Conservation (phyloP, 306 rosid species). For the Casuarina glauca region DNA sequence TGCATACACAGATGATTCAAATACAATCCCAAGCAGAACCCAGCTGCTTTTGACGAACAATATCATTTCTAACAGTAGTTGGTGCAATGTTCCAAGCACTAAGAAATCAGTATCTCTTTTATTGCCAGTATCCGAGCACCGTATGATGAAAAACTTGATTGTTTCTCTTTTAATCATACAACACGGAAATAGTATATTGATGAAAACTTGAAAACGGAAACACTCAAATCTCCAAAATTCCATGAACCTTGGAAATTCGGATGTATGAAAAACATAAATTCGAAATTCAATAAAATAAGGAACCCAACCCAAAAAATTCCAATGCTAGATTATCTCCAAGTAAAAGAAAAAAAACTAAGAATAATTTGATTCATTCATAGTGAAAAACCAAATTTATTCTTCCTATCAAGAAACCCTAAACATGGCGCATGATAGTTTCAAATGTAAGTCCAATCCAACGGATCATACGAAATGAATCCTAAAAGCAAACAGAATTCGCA, state of each 20-base stretch:
- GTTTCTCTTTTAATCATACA: neutral
- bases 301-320: neutral
- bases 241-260: neutral
- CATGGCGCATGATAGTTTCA: slow-evolving; percentile 17
- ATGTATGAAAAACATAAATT: neutral
- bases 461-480: neutral
- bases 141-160: neutral
- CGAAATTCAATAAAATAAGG: neutral
- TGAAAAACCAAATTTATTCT: slow-evolving; percentile 7
- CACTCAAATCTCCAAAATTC: neutral
- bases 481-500: slow-evolving; percentile 5
- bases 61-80: neutral
- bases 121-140: neutral
- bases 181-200: neutral
- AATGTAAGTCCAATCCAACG: slow-evolving; percentile 29
- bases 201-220: neutral
- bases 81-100: neutral
- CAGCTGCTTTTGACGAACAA: neutral
- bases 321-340: neutral
- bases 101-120: neutral
- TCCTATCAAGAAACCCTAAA: slow-evolving; percentile 13
- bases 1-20: too few species aligned
- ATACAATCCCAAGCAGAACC: neutral
- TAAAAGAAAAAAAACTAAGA: neutral
- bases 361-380: slow-evolving; percentile 7